Percentiles rank a stretch among this genome's conserved stretches.
phyloP scores from a whole-genome alignment of 345 rosid species.

The Moricandia moricandioides region DNA sequence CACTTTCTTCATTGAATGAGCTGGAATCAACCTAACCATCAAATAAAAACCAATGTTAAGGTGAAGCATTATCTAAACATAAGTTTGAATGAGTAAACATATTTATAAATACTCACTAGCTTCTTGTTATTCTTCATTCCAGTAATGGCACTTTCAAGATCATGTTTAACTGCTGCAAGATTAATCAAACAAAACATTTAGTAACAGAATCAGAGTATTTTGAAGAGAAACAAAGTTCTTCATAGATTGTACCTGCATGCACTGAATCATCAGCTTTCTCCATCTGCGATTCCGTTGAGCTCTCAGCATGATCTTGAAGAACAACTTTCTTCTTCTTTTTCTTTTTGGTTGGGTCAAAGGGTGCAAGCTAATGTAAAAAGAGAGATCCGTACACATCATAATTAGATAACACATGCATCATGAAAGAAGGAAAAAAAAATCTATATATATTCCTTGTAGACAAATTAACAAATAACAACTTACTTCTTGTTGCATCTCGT shows the following conservation, averaged over 20 bases:
- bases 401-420: neutral
- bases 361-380: slow-evolving; percentile 49
- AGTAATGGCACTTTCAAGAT: slow-evolving; percentile 62
- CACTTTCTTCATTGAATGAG: slow-evolving; percentile 58
- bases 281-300: slow-evolving; percentile 55
- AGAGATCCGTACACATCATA: neutral
- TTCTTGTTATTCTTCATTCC: slow-evolving; percentile 97
- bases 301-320: slow-evolving; percentile 58
- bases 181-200: neutral
- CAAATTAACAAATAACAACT: neutral
- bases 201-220: neutral
- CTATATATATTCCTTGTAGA: neutral
- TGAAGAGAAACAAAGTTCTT: neutral
- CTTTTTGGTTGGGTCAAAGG: slow-evolving; percentile 91
- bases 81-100: neutral
- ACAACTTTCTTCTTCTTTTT: slow-evolving; percentile 92
- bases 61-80: neutral
- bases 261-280: slow-evolving; percentile 64
- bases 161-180: slow-evolving; percentile 62
- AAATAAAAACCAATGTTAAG: slow-evolving; percentile 10
- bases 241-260: slow-evolving; percentile 28
- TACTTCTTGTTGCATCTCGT: slow-evolving; percentile 32
- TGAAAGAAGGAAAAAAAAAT: neutral
- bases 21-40: slow-evolving; percentile 60
- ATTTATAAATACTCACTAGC: slow-evolving; percentile 51